Percentiles rank a stretch among this genome's conserved stretches.
Evolutionary conservation across 1,139 yeast genomes (phyloP).

Genomic region (Suzukiozyma palmioleophila): DNA sequence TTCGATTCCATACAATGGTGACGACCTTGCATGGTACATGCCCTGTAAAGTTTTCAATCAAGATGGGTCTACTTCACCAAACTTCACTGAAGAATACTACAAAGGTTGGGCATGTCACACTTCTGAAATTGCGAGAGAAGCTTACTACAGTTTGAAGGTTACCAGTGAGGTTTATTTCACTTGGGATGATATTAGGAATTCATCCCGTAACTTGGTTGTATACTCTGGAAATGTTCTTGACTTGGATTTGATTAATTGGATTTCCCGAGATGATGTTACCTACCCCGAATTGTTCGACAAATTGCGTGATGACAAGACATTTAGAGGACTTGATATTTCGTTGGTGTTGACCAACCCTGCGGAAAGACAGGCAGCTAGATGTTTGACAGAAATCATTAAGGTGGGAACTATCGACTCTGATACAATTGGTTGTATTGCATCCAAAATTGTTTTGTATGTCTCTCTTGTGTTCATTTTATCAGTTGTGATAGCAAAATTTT

Average conservation of each 20-base stretch:
- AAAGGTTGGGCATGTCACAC: conserved; percentile 94
- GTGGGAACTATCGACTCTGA: conserved; percentile 89
- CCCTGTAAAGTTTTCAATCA: conserved; percentile 74
- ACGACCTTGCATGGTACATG: conserved; percentile 87
- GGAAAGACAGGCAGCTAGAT: conserved; percentile 71
- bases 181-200: conserved; percentile 79
- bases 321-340: conserved; percentile 79
- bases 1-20: conserved; percentile 61
- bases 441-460: conserved; percentile 72
- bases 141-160: conserved; percentile 57
- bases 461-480: conserved; percentile 83
- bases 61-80: conserved; percentile 67
- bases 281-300: conserved; percentile 71
- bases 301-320: conserved; percentile 48
- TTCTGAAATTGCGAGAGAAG: conserved; percentile 57
- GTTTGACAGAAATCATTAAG: conserved; percentile 81
- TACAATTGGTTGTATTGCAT: conserved; percentile 94
- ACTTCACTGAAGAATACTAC: conserved; percentile 59
- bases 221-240: conserved; percentile 87
- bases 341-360: conserved; percentile 63
- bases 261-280: conserved; percentile 59
- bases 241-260: conserved; percentile 70
- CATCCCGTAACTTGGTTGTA: conserved; percentile 75
- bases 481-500: conserved; percentile 69
- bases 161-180: conserved; percentile 80